Conservation (phyloP, 495 filamentous ascomycete species). For the Annulohypoxylon nitens region DNA sequence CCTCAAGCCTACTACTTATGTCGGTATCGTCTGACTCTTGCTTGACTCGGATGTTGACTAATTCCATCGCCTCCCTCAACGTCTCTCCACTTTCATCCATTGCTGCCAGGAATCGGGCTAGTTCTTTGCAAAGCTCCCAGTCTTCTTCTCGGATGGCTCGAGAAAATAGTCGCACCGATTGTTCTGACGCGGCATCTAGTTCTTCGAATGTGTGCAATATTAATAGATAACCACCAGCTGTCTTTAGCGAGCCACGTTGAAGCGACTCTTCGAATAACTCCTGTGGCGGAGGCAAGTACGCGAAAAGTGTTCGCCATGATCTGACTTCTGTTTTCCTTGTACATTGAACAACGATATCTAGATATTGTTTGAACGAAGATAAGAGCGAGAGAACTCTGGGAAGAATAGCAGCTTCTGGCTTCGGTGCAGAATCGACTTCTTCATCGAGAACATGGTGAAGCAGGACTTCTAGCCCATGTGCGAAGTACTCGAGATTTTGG, state of each 20-base stretch:
- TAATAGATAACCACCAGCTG: conserved; percentile 95
- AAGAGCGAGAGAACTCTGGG: conserved; percentile 90
- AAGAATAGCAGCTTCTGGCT: conserved; percentile 78
- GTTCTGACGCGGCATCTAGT: conserved; percentile 78
- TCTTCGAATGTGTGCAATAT: conserved; percentile 95
- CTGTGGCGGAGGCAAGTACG: conserved; percentile 87
- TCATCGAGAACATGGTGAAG: conserved; percentile 95
- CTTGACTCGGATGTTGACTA: conserved; percentile 70
- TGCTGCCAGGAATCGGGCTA: conserved; percentile 92
- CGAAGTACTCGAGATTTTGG: conserved; percentile 86
- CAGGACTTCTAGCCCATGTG: conserved; percentile 91
- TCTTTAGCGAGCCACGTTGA: conserved; percentile 86
- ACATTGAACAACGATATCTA: conserved; percentile 97
- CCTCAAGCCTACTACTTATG: conserved; percentile 65
- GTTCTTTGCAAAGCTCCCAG: conserved; percentile 97
- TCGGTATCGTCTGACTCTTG: conserved; percentile 56
- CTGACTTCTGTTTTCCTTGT: conserved; percentile 97
- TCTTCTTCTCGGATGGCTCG: conserved; percentile 86
- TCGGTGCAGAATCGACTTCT: conserved; percentile 83
- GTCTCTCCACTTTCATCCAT: conserved; percentile 89
- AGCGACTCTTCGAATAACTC: conserved; percentile 94
- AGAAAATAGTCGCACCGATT: conserved; percentile 85
- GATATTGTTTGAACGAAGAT: conserved; percentile 87
- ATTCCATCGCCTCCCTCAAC: conserved; percentile 79
- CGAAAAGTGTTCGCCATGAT: conserved; percentile 94